These are phyloP conservation scores for Oryza glumipatula DNA, from an alignment of 176 grass and related monocot species.

Conservation along the genomic window DNA sequence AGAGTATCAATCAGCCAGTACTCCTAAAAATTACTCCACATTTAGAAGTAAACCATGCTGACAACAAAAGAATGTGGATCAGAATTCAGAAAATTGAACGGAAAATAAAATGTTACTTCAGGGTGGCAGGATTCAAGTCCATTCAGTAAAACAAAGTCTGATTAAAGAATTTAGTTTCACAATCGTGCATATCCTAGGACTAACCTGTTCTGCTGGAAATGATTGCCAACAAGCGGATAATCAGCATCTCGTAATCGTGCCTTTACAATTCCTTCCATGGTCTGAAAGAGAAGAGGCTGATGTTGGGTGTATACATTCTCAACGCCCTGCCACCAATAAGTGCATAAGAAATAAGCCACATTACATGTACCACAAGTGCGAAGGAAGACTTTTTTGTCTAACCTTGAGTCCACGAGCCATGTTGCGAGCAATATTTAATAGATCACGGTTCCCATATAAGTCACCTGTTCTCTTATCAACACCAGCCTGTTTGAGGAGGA, in stretches of 20 bases:
- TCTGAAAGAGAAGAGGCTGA: constrained; percentile 94
- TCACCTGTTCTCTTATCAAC: constrained; percentile 95
- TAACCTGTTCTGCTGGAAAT: constrained; percentile 96
- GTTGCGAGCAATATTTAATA: constrained; percentile 98
- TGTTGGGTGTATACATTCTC: constrained; percentile 99
- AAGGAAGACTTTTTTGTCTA: constrained; percentile 38
- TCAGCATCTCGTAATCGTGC: constrained; percentile 86
- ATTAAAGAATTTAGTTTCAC: constrained; percentile 23
- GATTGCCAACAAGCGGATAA: constrained; percentile 93
- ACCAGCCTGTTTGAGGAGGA: constrained; percentile 94
- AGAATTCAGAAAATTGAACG: background rate
- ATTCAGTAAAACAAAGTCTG: background rate
- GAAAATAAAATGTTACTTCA: background rate
- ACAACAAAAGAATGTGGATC: background rate
- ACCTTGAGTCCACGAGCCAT: constrained; percentile 99
- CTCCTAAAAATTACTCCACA: constrained; percentile 25
- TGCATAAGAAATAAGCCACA: constrained; percentile 23
- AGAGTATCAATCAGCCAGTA: constrained; percentile 20
- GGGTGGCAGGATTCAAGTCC: background rate
- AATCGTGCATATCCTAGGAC: constrained; percentile 5
- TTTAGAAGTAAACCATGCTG: background rate
- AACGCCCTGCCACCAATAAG: constrained; percentile 70
- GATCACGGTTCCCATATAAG: constrained; percentile 89
- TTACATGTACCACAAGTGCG: constrained; percentile 29
- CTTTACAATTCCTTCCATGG: constrained; percentile 95